Conservation (phyloP, 805 yeast species). For the Candida methanosorbosa region DNA sequence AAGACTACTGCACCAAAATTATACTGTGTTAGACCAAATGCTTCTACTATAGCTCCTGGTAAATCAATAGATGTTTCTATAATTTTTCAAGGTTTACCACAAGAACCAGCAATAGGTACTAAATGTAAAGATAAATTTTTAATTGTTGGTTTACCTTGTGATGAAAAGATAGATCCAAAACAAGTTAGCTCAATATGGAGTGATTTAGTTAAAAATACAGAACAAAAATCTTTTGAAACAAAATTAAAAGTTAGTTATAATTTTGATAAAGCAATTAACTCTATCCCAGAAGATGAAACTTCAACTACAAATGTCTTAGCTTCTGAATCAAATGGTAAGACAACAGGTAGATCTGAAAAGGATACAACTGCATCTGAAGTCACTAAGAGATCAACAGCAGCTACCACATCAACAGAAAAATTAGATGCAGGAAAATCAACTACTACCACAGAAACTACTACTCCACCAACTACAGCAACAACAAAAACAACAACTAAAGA, state of each 20-base stretch:
- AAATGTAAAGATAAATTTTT: conserved; percentile 90
- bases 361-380: too few relatives aligned
- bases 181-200: conserved; percentile 66
- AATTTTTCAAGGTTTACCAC: conserved; percentile 74
- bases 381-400: too few relatives aligned
- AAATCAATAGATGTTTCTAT: conserved; percentile 65
- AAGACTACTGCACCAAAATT: conserved; percentile 96
- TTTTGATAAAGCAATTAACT: conserved; percentile 9
- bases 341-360: too few relatives aligned
- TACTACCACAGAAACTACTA: too few relatives aligned
- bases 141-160: conserved; percentile 77
- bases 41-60: conserved; percentile 73
- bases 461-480: background rate
- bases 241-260: conserved; percentile 24
- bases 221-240: conserved; percentile 15
- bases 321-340: too few relatives aligned
- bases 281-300: conserved; percentile 1
- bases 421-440: too few relatives aligned
- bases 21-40: conserved; percentile 94
- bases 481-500: background rate
- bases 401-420: too few relatives aligned
- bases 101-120: conserved; percentile 64
- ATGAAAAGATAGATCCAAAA: conserved; percentile 44
- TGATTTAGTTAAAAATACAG: conserved; percentile 51
- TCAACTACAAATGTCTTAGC: background rate